Base-by-base conservation (phyloP, 371 early-diverging fungal species). In the Mucor velutinosus region DNA sequence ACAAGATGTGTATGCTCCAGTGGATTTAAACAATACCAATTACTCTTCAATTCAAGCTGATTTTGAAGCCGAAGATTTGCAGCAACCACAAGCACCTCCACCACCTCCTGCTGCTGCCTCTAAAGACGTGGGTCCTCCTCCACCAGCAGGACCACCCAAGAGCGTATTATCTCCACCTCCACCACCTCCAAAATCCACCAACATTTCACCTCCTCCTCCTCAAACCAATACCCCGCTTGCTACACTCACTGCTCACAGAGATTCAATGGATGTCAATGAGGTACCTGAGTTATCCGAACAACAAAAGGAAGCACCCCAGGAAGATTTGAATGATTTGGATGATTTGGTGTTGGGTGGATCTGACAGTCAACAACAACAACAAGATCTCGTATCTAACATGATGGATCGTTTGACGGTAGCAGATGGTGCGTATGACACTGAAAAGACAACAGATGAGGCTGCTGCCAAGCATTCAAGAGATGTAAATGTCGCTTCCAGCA, bases 281-380 rank as follows among this genome's bases (percentile, higher is more conserved):
- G 51, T 25, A 4, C 25, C 25, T 25, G 51, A 51, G 51, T 23
- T 8, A 23, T 57, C 21, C 7, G 30, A 39, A 19, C 37, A 45
- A 30, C 30, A 56, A 15, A 10, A 56, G 21, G 21, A 63, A 19
- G 32, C 30, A 19, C 25, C 51, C 21, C 4, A 51, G 25, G 60
- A 51, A n/a, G 59, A 64, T 39, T 53, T 69, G 43, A 45, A 71
- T 58, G 71, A 71, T 63, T 63, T 71, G 21, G 71, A 71, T 53
- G 66, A 71, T 66, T 53, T 71, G 35, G 63, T 71, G 6, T 59
- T 71, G 19, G 66, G 71, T 33, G 43, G 37, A 25, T 60, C 49
- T 21, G 33, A 25, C 25, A 60, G 19, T 21, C 33, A 57, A 7
- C 23, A 62, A 4, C 15, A 32, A 29, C 19, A 49, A 17, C 30